phyloP scores from a whole-genome alignment of 306 rosid species.

The Malus sylvestris region DNA sequence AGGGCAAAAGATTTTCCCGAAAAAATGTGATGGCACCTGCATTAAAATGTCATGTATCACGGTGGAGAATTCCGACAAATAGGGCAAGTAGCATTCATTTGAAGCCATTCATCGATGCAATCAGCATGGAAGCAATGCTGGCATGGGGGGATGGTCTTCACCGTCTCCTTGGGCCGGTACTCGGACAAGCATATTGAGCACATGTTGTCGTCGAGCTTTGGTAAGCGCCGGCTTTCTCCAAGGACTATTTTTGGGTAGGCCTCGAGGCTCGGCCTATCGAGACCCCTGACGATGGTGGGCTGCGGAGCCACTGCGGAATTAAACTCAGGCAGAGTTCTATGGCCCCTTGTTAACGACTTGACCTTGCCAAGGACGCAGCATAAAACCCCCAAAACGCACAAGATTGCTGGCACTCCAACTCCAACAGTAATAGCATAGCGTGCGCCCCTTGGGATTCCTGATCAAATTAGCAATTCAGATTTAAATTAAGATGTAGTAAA shows the following conservation, averaged over 20 bases:
- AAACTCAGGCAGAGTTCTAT: conserved; percentile 27
- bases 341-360: conserved; percentile 10
- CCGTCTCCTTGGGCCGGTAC: conserved; percentile 50
- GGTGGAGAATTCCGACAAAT: conserved; percentile 57
- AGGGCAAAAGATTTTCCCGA: background rate
- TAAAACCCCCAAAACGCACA: conserved; percentile 42
- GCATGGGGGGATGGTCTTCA: conserved; percentile 58
- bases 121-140: conserved; percentile 64
- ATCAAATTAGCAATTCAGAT: background rate
- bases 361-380: conserved; percentile 24
- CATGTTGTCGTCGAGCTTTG: conserved; percentile 27
- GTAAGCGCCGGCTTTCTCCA: conserved; percentile 38
- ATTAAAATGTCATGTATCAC: background rate
- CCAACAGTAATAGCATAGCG: conserved; percentile 45
- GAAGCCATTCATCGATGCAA: conserved; percentile 78
- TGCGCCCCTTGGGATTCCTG: conserved; percentile 47
- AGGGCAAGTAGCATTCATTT: conserved; percentile 61
- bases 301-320: conserved; percentile 23
- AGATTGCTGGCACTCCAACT: conserved; percentile 29
- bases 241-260: conserved; percentile 54
- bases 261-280: conserved; percentile 46
- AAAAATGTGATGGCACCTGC: background rate
- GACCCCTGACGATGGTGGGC: conserved; percentile 28
- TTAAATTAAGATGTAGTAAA: background rate
- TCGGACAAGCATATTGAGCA: conserved; percentile 70